Base-by-base conservation (phyloP, 306 rosid genomes). In the Sicyos baderoa region DNA sequence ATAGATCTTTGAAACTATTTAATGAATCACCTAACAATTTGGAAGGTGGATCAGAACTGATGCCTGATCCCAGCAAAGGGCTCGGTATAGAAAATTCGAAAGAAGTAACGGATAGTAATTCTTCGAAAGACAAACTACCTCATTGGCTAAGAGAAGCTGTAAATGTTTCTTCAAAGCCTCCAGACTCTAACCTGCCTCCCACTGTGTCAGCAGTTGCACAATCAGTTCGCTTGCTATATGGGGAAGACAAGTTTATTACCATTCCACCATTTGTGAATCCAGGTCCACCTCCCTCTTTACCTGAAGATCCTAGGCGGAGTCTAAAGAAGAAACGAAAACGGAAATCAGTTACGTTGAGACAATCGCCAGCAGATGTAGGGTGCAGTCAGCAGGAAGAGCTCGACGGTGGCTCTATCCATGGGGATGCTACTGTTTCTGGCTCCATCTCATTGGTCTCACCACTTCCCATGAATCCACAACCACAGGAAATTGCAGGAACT, bases 131-230 rank as follows among this genome's bases (percentile, higher is more conserved):
- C 83, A 90, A 82, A 78, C 88, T 94, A 76, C 99, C 99, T 45
- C 99, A 94, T 76, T 94, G 99, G 99, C 84, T 94, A 73, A 87
- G 97, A n/a, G 85, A 94, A 82, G 99, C 95, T 35, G 99, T 94
- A 62, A 80, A 77, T 64, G 79, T 85, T 70, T 91, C 98, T 29
- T 78, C 82, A 54, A 94, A 86, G 78, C 85, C 75, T 25, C 85
- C 90, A 64, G 95, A 81, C 54, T 86, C 89, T 65, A 84, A 94
- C 73, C 86, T 94, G 54, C 97, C 99, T 27, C 97, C 99, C 7
- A 82, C 90, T 23, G 95, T 94, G 22, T 85, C 92, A 5, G 99
- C 99, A 71, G 85, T 94, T 67, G 99, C 95, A 55, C 89, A 84
- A 40, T 94, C 99, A 48, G 96, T 94, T 80, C 86, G 97, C 64